Percentiles rank a stretch among this genome's conserved stretches.
Evolutionary conservation across 371 early-diverging fungal species (phyloP).

Genomic region (Haplosporangium sp.): DNA sequence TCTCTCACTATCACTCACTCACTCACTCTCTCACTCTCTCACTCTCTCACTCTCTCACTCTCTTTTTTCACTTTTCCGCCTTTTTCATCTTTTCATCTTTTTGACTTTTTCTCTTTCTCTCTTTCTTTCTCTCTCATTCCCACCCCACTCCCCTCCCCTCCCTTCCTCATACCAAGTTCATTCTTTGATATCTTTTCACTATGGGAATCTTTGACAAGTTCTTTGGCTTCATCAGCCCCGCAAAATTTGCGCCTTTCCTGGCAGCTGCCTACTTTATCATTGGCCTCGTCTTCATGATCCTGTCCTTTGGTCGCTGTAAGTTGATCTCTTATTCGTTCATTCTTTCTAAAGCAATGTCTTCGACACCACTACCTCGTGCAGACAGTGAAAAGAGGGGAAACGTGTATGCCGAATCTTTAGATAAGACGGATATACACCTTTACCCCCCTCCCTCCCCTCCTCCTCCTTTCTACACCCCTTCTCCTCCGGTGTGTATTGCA

Average conservation of each 20-base stretch:
- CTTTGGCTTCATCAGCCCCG: slow-evolving; percentile 30
- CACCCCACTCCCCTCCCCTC: too few species aligned
- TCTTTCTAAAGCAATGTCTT: background rate
- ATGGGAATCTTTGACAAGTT: slow-evolving; percentile 42
- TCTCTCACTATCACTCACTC: background rate
- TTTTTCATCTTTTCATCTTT: background rate
- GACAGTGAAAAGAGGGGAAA: too few species aligned
- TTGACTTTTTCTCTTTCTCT: background rate
- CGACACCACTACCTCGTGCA: too few species aligned
- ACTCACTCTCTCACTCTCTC: background rate
- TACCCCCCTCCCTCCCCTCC: too few species aligned
- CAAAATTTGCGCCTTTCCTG: slow-evolving; percentile 21
- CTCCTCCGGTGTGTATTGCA: too few species aligned
- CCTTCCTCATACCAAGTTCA: too few species aligned
- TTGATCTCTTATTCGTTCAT: background rate
- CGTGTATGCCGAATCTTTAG: too few species aligned
- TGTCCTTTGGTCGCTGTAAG: slow-evolving; percentile 51
- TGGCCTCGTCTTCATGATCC: slow-evolving; percentile 44
- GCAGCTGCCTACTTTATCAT: slow-evolving; percentile 17
- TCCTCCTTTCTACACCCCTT: too few species aligned
- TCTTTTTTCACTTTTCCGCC: background rate
- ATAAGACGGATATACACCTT: too few species aligned
- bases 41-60: background rate
- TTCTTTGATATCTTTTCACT: background rate
- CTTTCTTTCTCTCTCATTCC: background rate